Base-by-base conservation (phyloP, 306 rosid species). In the Dalbergia oliveri region DNA sequence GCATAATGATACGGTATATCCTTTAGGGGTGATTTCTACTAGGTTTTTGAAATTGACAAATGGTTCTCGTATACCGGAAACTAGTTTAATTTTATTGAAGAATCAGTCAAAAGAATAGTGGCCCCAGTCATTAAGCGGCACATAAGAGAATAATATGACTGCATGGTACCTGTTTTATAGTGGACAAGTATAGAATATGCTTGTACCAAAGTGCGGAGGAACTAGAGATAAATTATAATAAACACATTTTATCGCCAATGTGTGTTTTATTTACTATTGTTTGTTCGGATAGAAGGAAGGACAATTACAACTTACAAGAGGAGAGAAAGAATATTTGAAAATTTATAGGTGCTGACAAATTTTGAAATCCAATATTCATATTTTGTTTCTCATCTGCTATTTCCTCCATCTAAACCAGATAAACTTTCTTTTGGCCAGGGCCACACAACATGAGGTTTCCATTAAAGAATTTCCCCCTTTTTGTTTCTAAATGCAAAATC, bases 1-100 rank as follows among this genome's bases (percentile, higher is more conserved):
- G 78, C 68, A 50, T 23, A 72, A 59, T 18, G 26, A 31, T 45
- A 45, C 4, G 50, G 72, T 34, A 54, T 66, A 67, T 65, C 59
- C 45, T 58, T 54, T 50, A 63, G 16, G 57, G 77, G 82, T 82
- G 86, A 86, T 78, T 82, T 82, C 69, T 58, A 57, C 88, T 64
- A 82, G 63, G 86, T 49, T 23, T 66, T 50, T 86, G 86, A 82
- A 56, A 19, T 60, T 78, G 76, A 75, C 82, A 63, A 53, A 69
- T 10, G 26, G 13, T 82, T 67, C 66, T 53, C 57, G 41, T 66
- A 6, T 41, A 79, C 86, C 74, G 82, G 76, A 82, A 41, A 59
- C 13, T 62, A 13, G 66, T 19, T 56, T 21, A 51, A 63, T 3
- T 73, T 60, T 64, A 50, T 62, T 8, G 0, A 75, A 49, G 31